Conservation (phyloP, 345 rosid genomes). For the Melastoma malabathricum region DNA sequence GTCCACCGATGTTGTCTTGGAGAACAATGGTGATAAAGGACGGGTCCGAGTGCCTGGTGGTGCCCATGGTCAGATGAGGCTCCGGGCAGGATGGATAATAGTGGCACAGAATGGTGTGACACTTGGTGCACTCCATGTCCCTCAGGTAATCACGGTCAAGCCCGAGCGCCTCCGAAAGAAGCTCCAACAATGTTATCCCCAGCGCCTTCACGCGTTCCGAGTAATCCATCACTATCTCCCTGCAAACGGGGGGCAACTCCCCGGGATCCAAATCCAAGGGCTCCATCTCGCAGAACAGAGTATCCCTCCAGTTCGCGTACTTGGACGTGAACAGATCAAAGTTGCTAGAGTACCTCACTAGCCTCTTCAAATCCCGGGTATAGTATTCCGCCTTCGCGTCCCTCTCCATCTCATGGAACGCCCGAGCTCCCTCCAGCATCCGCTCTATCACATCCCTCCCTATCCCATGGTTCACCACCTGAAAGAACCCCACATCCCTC, state of each 20-base stretch:
- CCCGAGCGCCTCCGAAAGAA: too few relatives aligned
- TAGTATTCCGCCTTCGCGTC: constrained; percentile 15
- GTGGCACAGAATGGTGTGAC: too few relatives aligned
- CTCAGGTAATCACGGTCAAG: too few relatives aligned
- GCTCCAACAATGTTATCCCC: too few relatives aligned
- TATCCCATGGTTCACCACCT: constrained; percentile 39
- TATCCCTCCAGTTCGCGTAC: constrained; percentile 24
- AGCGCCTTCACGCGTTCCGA: too few relatives aligned
- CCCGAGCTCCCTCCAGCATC: background rate
- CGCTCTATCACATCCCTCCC: constrained; percentile 7
- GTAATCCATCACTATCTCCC: constrained; percentile 4
- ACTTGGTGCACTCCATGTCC: too few relatives aligned
- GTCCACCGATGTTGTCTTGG: too few relatives aligned
- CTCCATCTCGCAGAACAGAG: constrained; percentile 6
- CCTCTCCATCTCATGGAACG: constrained; percentile 4
- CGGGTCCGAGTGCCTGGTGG: too few relatives aligned
- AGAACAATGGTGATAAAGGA: too few relatives aligned
- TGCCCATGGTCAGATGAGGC: too few relatives aligned
- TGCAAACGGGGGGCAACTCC: constrained; percentile 9
- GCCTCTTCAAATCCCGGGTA: background rate
- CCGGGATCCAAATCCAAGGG: constrained; percentile 4
- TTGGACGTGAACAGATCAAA: constrained; percentile 6
- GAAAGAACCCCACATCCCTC: constrained; percentile 19
- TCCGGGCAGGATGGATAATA: too few relatives aligned
- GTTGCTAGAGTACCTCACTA: constrained; percentile 3